Base-by-base conservation (phyloP, 495 filamentous ascomycete genomes). In the Glonium stellatum region DNA sequence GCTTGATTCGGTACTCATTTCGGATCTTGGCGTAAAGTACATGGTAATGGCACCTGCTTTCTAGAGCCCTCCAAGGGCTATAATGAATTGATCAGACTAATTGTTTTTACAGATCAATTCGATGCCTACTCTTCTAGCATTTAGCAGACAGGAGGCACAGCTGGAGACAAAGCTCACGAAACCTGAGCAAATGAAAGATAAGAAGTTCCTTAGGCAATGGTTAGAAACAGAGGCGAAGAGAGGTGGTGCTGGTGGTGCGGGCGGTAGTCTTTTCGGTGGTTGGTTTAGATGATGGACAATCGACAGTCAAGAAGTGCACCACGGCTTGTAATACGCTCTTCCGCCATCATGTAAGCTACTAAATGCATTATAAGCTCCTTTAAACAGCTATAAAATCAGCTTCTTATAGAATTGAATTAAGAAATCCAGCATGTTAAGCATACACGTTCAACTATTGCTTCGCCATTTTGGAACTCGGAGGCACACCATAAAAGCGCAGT, bases 101-200 rank as follows among this genome's bases (percentile, higher is more conserved):
- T 34, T 54, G 2, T 55, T n/a, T 21, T 5, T 23, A 23, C 31
- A 73, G 69, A 84, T 89, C 58, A 85, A 76, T 37, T 77, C 77
- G 9, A 73, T 88, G 61, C 87, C 87, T 22, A 87, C 84, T n/a
- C 65, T 90, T 41, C 73, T 89, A 23, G 77, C 79, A 25, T 89
- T 89, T 63, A 79, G 79, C 49, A 76, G 79, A n/a, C 77, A 79
- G 44, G 82, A 87, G 64, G 76, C 83, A 5, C 77, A 83, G 67
- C 52, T 75, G 0, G 71, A 76, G 49, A 82, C 80, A 18, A 81
- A 79, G 71, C 63, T 88, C 22, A 73, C 73, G 12, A 77, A 80
- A 61, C 75, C 73, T n/a, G 73, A 77, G 55, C 66, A 78, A 52
- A 69, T 89, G 69, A 77, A 74, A 5, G 79, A 85, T 62, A 70